Conservation (phyloP, 75 land plant genomes). For the Cupressus sempervirens region DNA sequence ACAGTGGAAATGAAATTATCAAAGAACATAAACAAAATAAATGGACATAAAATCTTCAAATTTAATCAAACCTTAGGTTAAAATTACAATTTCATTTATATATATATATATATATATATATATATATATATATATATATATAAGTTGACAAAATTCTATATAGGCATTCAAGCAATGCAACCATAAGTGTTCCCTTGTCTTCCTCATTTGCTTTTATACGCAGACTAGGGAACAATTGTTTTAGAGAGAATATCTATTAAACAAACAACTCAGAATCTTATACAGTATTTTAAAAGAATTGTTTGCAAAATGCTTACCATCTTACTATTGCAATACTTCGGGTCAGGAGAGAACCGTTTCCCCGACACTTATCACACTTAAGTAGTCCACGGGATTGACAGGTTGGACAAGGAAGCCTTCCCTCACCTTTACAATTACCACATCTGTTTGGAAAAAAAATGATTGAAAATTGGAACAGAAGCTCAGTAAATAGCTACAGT, state of each 20-base stretch:
- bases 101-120: constrained; percentile 6
- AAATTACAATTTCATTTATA: too few relatives aligned
- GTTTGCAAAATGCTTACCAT: constrained; percentile 50
- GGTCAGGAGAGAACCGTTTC: constrained; percentile 62
- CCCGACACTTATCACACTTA: constrained; percentile 68
- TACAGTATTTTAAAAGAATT: background rate
- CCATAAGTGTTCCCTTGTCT: background rate
- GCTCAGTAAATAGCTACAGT: background rate
- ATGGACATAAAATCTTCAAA: background rate
- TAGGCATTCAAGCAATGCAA: constrained; percentile 1
- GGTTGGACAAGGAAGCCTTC: constrained; percentile 61
- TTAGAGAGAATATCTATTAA: background rate
- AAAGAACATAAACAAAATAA: background rate
- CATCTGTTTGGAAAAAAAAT: constrained; percentile 50
- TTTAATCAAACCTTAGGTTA: background rate
- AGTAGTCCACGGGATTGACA: constrained; percentile 84
- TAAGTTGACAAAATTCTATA: background rate
- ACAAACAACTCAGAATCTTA: background rate
- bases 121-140: constrained; percentile 3
- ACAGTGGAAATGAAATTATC: constrained; percentile 3
- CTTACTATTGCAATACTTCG: constrained; percentile 52
- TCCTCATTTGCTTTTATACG: background rate
- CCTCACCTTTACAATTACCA: constrained; percentile 65
- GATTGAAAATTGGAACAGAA: background rate
- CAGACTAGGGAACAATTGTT: background rate